Percentiles rank a stretch among this genome's conserved stretches.
These are phyloP conservation scores for Xylariales sp. DNA, from an alignment of 2,329 filamentous ascomycete genomes.

Conservation along the genomic window DNA sequence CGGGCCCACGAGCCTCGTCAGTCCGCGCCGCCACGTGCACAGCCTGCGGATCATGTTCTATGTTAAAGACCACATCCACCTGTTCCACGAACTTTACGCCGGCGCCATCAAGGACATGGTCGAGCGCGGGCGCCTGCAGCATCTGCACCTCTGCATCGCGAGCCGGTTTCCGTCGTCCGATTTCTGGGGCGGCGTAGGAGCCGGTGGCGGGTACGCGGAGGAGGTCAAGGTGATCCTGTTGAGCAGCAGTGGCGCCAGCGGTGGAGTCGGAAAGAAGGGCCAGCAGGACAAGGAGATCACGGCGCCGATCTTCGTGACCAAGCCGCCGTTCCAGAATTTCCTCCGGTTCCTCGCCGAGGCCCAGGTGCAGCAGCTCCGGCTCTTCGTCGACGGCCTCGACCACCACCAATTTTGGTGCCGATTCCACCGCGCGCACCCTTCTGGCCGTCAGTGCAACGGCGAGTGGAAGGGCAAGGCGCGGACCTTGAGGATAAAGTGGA, in stretches of 20 bases:
- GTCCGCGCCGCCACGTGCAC: slow-evolving; percentile 19
- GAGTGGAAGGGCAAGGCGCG: slow-evolving; percentile 15
- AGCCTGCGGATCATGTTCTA: slow-evolving; percentile 17
- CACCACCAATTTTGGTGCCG: slow-evolving; percentile 21
- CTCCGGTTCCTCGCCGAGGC: slow-evolving; percentile 17
- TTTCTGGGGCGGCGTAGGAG: slow-evolving; percentile 17
- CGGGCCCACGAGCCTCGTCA: slow-evolving; percentile 11
- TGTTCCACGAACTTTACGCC: slow-evolving; percentile 15
- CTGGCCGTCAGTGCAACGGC: slow-evolving; percentile 14
- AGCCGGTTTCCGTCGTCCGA: slow-evolving; percentile 16
- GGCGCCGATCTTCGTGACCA: slow-evolving; percentile 18
- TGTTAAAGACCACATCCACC: slow-evolving; percentile 14
- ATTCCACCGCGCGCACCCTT: slow-evolving; percentile 16
- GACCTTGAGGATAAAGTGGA: slow-evolving; percentile 15
- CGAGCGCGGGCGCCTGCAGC: slow-evolving; percentile 14
- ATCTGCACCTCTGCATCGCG: slow-evolving; percentile 16
- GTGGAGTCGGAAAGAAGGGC: too few species aligned
- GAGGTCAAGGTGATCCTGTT: too few species aligned
- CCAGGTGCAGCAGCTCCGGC: slow-evolving; percentile 9
- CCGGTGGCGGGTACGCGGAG: slow-evolving; percentile 8
- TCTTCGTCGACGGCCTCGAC: slow-evolving; percentile 15
- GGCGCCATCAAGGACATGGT: slow-evolving; percentile 18
- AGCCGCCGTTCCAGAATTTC: slow-evolving; percentile 21
- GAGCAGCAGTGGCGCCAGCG: too few species aligned
- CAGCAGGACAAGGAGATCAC: slow-evolving; percentile 8